Evolutionary conservation across 495 filamentous ascomycete species (phyloP).

Genomic region (Letharia lupina): DNA sequence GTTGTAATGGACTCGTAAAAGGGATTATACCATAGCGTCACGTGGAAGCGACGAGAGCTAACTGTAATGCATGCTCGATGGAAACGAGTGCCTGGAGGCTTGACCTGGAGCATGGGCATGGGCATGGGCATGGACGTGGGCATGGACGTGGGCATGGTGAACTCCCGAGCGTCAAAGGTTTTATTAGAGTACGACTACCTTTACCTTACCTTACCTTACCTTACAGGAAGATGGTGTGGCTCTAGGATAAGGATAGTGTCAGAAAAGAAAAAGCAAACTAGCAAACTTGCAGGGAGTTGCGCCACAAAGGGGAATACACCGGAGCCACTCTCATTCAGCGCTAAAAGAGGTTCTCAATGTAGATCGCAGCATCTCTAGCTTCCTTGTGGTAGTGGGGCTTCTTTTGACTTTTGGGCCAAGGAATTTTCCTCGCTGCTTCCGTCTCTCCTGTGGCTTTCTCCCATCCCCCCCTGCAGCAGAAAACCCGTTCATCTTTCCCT

Average conservation of each 20-base stretch:
- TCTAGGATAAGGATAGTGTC: background rate
- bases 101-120: background rate
- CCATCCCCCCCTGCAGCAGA: slow-evolving; percentile 1
- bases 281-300: background rate
- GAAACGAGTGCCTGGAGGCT: background rate
- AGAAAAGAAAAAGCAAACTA: background rate
- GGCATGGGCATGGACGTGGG: background rate
- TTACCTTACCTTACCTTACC: no score
- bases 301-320: background rate
- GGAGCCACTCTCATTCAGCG: background rate
- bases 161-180: background rate
- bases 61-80: no score
- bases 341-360: background rate
- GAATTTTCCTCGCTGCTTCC: background rate
- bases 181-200: background rate
- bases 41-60: background rate
- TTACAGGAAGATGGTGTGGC: background rate
- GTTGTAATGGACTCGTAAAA: background rate
- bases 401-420: background rate
- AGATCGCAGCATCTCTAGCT: background rate
- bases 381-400: background rate
- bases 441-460: background rate
- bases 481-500: background rate
- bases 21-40: background rate
- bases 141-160: background rate